Evolutionary conservation across 2,329 filamentous ascomycete genomes (phyloP).

Genomic region (Alternaria hordeiaustralica): DNA sequence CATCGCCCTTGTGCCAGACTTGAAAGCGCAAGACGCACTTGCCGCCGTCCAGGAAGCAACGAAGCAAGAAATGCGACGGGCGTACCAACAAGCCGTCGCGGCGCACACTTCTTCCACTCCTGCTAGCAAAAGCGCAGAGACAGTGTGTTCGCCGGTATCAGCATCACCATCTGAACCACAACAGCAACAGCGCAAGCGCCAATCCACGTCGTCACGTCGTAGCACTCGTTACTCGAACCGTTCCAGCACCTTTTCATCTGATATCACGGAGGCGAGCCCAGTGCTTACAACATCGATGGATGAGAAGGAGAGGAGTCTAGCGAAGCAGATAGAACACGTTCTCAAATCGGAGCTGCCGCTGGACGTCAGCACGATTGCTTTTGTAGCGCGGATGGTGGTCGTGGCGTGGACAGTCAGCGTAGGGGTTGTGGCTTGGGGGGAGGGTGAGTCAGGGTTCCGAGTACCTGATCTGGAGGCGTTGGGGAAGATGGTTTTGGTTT

Average conservation of each 20-base stretch:
- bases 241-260: background rate
- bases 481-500: constrained; percentile 18
- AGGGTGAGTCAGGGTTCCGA: constrained; percentile 23
- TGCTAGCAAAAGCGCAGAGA: background rate
- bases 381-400: constrained; percentile 36
- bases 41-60: constrained; percentile 29
- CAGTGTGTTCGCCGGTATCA: background rate
- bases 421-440: constrained; percentile 31
- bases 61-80: constrained; percentile 25
- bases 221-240: constrained; percentile 12
- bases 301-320: constrained; percentile 20
- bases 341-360: constrained; percentile 38
- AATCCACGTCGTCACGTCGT: background rate
- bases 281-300: background rate
- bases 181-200: constrained; percentile 5
- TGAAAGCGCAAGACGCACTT: constrained; percentile 26
- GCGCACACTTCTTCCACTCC: constrained; percentile 2
- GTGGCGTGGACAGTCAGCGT: constrained; percentile 45
- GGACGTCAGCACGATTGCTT: constrained; percentile 28
- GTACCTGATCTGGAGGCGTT: constrained; percentile 12
- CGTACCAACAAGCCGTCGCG: constrained; percentile 30
- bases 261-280: background rate
- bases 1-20: constrained; percentile 34
- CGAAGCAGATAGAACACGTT: constrained; percentile 30
- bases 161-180: background rate